These are phyloP conservation scores for Thinopyrum elongatum DNA, from an alignment of 176 grass and related monocot species.

Conservation along the genomic window DNA sequence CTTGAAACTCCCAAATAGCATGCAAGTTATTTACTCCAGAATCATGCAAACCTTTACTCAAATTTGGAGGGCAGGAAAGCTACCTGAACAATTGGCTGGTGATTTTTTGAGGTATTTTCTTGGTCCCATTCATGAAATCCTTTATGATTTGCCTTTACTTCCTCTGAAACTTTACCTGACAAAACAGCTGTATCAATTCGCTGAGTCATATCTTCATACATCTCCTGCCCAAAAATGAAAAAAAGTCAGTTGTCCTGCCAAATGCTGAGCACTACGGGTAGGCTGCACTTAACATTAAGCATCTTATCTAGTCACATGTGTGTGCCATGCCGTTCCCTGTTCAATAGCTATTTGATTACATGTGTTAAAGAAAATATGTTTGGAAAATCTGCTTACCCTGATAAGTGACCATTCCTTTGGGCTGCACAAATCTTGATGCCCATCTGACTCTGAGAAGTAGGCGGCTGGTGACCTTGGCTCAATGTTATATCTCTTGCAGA, in stretches of 20 bases:
- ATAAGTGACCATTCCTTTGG: constrained; percentile 37
- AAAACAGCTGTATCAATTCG: constrained; percentile 36
- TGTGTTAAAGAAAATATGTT: not conserved
- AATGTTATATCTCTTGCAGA: constrained; percentile 55
- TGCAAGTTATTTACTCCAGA: not conserved
- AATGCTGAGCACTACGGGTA: not conserved
- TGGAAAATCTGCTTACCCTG: constrained; percentile 32
- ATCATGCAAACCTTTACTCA: not conserved
- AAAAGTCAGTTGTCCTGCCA: not conserved
- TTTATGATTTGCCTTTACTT: constrained; percentile 52
- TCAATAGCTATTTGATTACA: not conserved
- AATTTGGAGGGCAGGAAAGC: not conserved
- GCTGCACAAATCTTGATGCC: not conserved
- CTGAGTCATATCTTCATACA: constrained; percentile 59
- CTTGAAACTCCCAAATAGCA: not conserved
- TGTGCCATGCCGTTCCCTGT: not conserved
- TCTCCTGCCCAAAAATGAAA: constrained; percentile 29
- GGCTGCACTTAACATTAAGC: not conserved
- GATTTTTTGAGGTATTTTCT: constrained; percentile 33
- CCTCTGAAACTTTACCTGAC: constrained; percentile 48
- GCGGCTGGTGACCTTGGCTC: constrained; percentile 61
- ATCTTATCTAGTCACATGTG: not conserved
- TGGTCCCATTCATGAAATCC: constrained; percentile 67
- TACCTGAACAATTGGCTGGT: constrained; percentile 77
- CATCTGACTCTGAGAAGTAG: constrained; percentile 39